phyloP scores from a whole-genome alignment of 2,329 filamentous ascomycete genomes.

The Hymenoscyphus occultus region DNA sequence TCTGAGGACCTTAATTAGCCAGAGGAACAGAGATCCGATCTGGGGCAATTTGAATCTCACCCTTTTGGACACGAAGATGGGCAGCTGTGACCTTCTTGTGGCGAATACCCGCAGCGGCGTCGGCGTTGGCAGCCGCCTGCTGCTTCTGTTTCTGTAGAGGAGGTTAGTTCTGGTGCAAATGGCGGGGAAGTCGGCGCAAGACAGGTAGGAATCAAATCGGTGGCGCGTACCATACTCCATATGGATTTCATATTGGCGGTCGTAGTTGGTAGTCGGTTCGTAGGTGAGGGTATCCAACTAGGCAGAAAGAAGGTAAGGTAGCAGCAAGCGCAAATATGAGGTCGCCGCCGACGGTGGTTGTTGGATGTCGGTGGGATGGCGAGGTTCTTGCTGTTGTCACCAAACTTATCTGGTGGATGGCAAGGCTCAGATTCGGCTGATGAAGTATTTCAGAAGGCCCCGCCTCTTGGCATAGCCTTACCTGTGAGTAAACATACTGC shows the following conservation, averaged over 20 bases:
- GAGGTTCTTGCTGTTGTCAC: not conserved
- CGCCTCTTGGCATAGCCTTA: conserved; percentile 10
- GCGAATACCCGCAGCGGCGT: conserved; percentile 68
- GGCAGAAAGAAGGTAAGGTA: not conserved
- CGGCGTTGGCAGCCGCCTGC: conserved; percentile 86
- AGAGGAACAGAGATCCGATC: not conserved
- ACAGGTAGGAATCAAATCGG: not conserved
- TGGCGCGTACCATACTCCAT: conserved; percentile 84
- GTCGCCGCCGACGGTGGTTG: not conserved
- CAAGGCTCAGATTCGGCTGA: conserved; percentile 3
- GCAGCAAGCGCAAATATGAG: not conserved
- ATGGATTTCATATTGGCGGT: conserved; percentile 87
- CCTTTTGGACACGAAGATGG: conserved; percentile 93
- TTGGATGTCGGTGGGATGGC: not conserved
- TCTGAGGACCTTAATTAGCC: conserved; percentile 47
- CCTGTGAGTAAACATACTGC: not conserved
- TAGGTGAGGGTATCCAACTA: not conserved
- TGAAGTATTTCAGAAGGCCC: not conserved
- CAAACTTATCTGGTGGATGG: not conserved
- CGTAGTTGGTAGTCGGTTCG: not conserved
- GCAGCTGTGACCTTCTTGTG: conserved; percentile 99
- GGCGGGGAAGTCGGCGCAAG: not conserved
- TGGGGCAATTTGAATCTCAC: conserved; percentile 43
- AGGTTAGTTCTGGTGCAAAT: conserved; percentile 16
- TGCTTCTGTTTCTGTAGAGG: conserved; percentile 81